These are phyloP conservation scores for Pythium graminicola DNA, from an alignment of 352 stramenopile species.

Conservation along the genomic window DNA sequence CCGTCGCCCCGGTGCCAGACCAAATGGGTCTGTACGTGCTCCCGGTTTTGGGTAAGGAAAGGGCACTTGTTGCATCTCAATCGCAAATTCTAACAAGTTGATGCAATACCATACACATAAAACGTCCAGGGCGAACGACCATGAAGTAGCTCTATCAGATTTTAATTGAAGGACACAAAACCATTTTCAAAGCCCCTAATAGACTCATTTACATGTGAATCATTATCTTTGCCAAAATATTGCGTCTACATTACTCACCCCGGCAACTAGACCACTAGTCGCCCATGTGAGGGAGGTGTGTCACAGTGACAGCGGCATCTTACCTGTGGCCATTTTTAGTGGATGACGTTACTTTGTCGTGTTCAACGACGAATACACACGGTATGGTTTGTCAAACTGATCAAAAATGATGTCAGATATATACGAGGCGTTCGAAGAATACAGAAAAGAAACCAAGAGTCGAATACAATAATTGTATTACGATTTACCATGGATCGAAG, in stretches of 20 bases:
- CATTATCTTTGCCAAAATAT: slow-evolving; percentile 13
- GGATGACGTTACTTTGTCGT: slow-evolving; percentile 16
- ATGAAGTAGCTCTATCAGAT: slow-evolving; percentile 16
- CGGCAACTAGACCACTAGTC: slow-evolving; percentile 5
- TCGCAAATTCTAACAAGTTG: slow-evolving; percentile 7
- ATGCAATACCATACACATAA: slow-evolving; percentile 13
- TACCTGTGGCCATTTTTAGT: slow-evolving; percentile 9
- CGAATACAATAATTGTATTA: slow-evolving; percentile 12
- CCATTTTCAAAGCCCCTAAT: slow-evolving; percentile 10
- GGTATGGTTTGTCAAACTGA: slow-evolving; percentile 4
- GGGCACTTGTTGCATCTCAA: slow-evolving; percentile 8
- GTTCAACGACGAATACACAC: slow-evolving; percentile 21
- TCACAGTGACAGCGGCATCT: slow-evolving; percentile 17
- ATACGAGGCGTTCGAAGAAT: slow-evolving; percentile 11
- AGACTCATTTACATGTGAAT: slow-evolving; percentile 13
- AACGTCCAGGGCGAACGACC: slow-evolving; percentile 9
- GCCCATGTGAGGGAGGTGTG: slow-evolving; percentile 7
- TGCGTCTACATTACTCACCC: slow-evolving; percentile 6
- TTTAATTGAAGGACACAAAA: slow-evolving; percentile 9
- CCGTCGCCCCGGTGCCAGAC: slow-evolving; percentile 4
- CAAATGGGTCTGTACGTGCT: slow-evolving; percentile 16
- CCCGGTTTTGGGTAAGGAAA: slow-evolving; percentile 2
- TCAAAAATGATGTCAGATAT: slow-evolving; percentile 1
- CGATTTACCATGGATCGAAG: not conserved
- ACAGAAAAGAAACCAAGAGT: not conserved